Evolutionary conservation across 495 filamentous ascomycete species (phyloP), one percentile per base, ranked within the genome.

Genomic region (Amphirosellinia nigrospora): DNA sequence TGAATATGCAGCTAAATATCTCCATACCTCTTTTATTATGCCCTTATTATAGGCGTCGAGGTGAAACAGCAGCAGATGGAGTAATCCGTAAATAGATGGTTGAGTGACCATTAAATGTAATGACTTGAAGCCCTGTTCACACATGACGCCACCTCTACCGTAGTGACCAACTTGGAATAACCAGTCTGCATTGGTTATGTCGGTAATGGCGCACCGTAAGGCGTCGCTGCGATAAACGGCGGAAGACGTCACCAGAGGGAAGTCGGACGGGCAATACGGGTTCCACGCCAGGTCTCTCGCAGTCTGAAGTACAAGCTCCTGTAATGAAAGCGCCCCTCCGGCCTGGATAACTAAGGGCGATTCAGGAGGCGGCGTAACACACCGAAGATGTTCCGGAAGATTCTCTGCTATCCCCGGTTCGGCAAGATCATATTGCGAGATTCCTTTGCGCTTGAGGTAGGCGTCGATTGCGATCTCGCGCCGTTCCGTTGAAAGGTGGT

Each of bases 401-500:
- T 63, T 71, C 52, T 79, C 79, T 41, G 73, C 72, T 46, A 77
- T 39, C 30, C 77, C 77, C 36, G 78, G 75, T 48, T 81, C 77
- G 1, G 78, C 76, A 32, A 81, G 75, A 46, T 81, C 79, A 58
- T 78, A 77, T 30, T 78, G 74, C 7, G 79, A 77, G 39, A 81
- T 76, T 26, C 79, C 79, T 62, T 81, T 81, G 45, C 79, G 71
- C 55, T 77, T 79, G 28, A 81, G 73, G 53, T 81, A 81, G 6
- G 75, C 75, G 48, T 79, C 77, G 59, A 81, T 74, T 50, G 77
- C 77, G 11, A 81, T 77, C 61, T 79, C 74, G 21, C 75, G 77
- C 8, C 76, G 43, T 81, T 79, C 34, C 79, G 74, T 32, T 76
- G 76, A 50, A 81, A 81, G 3, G 75, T 71, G 9, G 79, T 78